Evolutionary conservation across 2,329 filamentous ascomycete species (phyloP).

Genomic region (Penicillium sp.): DNA sequence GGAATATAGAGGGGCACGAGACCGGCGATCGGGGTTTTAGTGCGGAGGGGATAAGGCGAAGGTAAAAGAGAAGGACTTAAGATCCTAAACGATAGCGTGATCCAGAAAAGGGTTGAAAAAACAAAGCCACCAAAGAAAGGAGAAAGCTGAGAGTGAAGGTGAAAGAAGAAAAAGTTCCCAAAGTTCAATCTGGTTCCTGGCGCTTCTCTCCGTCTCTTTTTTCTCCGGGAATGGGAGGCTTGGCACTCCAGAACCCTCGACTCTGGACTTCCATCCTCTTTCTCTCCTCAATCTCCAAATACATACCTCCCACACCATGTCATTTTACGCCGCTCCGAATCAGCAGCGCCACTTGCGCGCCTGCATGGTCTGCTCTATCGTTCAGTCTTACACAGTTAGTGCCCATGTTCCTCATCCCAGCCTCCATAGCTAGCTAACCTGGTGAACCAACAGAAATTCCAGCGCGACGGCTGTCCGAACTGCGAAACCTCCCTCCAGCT

Average conservation of each 20-base stretch:
- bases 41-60: constrained; percentile 1
- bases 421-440: neutral
- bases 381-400: constrained; percentile 74
- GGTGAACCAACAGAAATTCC: constrained; percentile 66
- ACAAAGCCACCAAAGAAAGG: neutral
- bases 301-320: constrained; percentile 15
- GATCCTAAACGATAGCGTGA: neutral
- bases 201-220: constrained; percentile 6
- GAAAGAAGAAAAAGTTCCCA: constrained; percentile 1
- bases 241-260: constrained; percentile 33
- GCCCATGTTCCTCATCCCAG: neutral
- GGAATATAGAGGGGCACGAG: constrained; percentile 27
- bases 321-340: constrained; percentile 68
- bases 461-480: constrained; percentile 87
- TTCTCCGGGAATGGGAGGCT: constrained; percentile 27
- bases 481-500: constrained; percentile 92
- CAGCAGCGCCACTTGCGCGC: constrained; percentile 87
- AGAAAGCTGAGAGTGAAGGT: neutral
- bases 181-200: constrained; percentile 14
- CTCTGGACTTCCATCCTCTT: constrained; percentile 3
- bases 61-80: neutral
- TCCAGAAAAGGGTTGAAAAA: neutral
- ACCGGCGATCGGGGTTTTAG: constrained; percentile 19
- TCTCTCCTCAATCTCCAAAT: constrained; percentile 4
- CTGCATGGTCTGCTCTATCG: constrained; percentile 98